phyloP scores from a whole-genome alignment of 1,284 basidiomycete species.

The Puccinia coronata region DNA sequence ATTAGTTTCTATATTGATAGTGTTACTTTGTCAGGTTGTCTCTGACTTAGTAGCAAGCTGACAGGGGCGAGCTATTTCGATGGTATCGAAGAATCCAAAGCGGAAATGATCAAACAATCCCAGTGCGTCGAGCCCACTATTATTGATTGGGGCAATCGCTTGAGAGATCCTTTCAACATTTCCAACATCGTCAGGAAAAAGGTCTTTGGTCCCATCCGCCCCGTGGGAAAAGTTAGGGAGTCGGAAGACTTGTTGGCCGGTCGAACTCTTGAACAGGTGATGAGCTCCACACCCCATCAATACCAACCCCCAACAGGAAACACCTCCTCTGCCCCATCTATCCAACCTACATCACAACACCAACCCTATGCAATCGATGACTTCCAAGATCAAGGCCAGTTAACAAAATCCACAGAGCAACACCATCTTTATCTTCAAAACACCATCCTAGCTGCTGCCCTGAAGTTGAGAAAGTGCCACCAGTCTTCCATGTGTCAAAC shows the following conservation, averaged over 20 bases:
- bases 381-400: too few species aligned
- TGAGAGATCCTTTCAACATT: conserved; percentile 65
- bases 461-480: not conserved
- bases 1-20: too few species aligned
- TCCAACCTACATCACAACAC: too few species aligned
- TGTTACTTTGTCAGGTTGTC: too few species aligned
- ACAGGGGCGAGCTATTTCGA: conserved; percentile 68
- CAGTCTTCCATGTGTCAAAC: not conserved
- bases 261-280: too few species aligned
- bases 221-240: conserved; percentile 81
- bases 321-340: too few species aligned
- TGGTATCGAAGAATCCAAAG: conserved; percentile 69
- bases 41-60: too few species aligned
- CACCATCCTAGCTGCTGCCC: conserved; percentile 33
- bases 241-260: too few species aligned
- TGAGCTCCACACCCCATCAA: too few species aligned
- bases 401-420: too few species aligned
- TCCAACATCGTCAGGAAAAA: conserved; percentile 73
- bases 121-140: conserved; percentile 86
- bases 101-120: conserved; percentile 60
- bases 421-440: conserved; percentile 1
- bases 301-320: too few species aligned
- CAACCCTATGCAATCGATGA: too few species aligned
- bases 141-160: conserved; percentile 61
- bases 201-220: conserved; percentile 82